Percentiles rank a stretch among this genome's conserved stretches.
phyloP scores from a whole-genome alignment of 202 grass and related monocot species.

The Schoenoplectus tabernaemontani region DNA sequence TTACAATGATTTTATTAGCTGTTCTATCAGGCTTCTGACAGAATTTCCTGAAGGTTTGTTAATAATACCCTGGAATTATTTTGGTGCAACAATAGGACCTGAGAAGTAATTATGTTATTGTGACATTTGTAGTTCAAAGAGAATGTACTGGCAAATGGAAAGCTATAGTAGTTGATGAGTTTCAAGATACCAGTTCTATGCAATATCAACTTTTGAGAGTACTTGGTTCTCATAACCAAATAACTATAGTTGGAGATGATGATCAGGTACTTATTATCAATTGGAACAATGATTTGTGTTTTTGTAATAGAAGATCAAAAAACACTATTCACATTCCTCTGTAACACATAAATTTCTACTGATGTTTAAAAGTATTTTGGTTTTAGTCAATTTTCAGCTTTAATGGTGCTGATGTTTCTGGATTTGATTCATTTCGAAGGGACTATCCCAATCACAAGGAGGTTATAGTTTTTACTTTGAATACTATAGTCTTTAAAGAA shows the following conservation, averaged over 20 bases:
- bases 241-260: constrained; percentile 95
- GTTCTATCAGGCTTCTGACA: constrained; percentile 64
- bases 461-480: constrained; percentile 29
- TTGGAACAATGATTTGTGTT: neutral
- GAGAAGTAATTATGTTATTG: constrained; percentile 24
- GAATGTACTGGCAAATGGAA: constrained; percentile 75
- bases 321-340: neutral
- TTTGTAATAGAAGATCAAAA: neutral
- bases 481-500: neutral
- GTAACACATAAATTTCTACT: constrained; percentile 7
- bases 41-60: constrained; percentile 74
- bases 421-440: constrained; percentile 91
- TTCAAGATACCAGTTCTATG: constrained; percentile 98
- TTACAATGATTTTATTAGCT: constrained; percentile 96
- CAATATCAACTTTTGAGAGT: constrained; percentile 78
- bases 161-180: constrained; percentile 93
- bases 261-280: constrained; percentile 57
- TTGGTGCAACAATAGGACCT: neutral
- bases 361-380: constrained; percentile 5
- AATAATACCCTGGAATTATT: neutral
- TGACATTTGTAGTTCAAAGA: constrained; percentile 52
- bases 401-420: constrained; percentile 85
- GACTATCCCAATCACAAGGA: constrained; percentile 89
- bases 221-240: constrained; percentile 75
- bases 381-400: constrained; percentile 98